Evolutionary conservation across 306 rosid species (phyloP).

Genomic region (Sicyos baderoa): DNA sequence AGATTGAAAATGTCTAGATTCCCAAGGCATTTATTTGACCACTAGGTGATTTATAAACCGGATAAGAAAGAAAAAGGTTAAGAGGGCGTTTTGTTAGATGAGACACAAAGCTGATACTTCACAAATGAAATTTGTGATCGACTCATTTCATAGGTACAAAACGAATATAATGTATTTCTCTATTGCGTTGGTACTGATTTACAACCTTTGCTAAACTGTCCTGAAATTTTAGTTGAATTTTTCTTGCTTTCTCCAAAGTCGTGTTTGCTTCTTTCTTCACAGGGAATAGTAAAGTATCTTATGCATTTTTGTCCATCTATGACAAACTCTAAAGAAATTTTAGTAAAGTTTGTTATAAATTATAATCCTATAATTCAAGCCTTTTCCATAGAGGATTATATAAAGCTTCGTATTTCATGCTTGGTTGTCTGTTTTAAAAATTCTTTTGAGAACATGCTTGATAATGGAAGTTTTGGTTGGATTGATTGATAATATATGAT

Average conservation of each 20-base stretch:
- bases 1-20: no score
- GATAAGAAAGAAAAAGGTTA: constrained; percentile 1
- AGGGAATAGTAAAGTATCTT: background rate
- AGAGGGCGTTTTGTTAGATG: background rate
- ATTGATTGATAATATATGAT: background rate
- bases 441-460: background rate
- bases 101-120: background rate
- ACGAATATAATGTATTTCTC: background rate
- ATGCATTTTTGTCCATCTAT: no score
- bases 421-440: background rate
- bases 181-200: no score
- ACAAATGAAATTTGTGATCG: background rate
- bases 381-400: background rate
- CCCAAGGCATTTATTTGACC: no score
- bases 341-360: no score
- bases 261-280: background rate
- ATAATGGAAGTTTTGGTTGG: background rate
- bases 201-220: background rate
- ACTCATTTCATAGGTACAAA: no score
- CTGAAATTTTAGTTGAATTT: background rate
- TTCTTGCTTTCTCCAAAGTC: no score
- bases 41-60: background rate
- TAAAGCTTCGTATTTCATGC: background rate
- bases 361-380: background rate
- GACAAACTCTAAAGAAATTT: background rate